Conservation (phyloP, 306 rosid species). For the Ceratonia siliqua region DNA sequence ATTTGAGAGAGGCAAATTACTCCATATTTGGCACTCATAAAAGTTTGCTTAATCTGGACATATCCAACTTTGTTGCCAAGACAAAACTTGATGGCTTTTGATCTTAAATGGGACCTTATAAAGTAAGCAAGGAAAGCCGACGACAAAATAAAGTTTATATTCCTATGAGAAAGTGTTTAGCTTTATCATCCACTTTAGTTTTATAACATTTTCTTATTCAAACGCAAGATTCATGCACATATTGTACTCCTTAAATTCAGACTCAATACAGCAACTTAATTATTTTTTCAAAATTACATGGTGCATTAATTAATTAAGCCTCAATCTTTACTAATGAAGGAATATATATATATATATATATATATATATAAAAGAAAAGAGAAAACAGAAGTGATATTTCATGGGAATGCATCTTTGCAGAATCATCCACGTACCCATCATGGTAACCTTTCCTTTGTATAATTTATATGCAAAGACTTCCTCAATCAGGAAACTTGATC, state of each 20-base stretch:
- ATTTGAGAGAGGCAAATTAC: background rate
- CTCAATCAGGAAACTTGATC: constrained; percentile 51
- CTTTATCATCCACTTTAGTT: background rate
- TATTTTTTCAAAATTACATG: background rate
- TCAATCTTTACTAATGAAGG: background rate
- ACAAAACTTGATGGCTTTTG: background rate
- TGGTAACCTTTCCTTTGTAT: constrained; percentile 6
- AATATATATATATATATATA: background rate
- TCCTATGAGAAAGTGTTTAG: background rate
- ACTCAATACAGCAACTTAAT: background rate
- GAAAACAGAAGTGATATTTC: background rate
- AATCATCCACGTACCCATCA: background rate
- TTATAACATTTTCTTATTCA: too few species aligned
- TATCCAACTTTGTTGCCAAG: background rate
- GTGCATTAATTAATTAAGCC: too few species aligned
- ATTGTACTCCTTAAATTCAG: background rate
- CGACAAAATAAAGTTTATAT: background rate
- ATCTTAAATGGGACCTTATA: background rate
- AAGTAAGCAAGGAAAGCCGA: background rate
- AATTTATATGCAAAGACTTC: constrained; percentile 40
- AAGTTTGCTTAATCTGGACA: too few species aligned
- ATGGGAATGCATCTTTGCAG: background rate
- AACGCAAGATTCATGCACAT: too few species aligned
- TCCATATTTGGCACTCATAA: too few species aligned
- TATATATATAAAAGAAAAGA: background rate